Conservation (phyloP, 345 rosid species). For the Sapria himalayana region DNA sequence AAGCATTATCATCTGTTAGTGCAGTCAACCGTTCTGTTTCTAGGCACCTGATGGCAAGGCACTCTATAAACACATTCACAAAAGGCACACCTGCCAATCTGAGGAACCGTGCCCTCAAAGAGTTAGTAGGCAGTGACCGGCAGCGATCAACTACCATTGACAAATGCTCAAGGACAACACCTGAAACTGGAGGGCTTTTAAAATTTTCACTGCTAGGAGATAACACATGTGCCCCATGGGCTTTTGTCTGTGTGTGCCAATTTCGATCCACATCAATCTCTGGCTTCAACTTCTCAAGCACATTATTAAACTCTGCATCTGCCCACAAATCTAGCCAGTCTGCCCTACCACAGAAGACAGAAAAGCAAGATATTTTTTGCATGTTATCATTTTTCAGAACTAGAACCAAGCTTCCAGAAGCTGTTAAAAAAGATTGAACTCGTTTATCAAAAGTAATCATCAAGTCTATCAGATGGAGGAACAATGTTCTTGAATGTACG, state of each 20-base stretch:
- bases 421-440: slow-evolving; percentile 49
- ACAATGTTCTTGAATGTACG: slow-evolving; percentile 43
- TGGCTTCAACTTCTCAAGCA: slow-evolving; percentile 33
- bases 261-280: slow-evolving; percentile 41
- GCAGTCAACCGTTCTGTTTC: slow-evolving; percentile 95
- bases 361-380: slow-evolving; percentile 50
- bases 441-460: slow-evolving; percentile 74
- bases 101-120: slow-evolving; percentile 54
- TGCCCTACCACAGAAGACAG: slow-evolving; percentile 71
- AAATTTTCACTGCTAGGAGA: slow-evolving; percentile 42
- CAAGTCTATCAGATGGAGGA: slow-evolving; percentile 80
- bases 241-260: slow-evolving; percentile 44
- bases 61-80: slow-evolving; percentile 38
- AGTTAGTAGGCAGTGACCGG: slow-evolving; percentile 33
- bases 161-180: slow-evolving; percentile 26
- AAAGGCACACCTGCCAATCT: slow-evolving; percentile 44
- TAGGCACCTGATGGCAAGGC: slow-evolving; percentile 57
- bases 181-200: slow-evolving; percentile 47
- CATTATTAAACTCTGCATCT: slow-evolving; percentile 52
- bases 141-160: slow-evolving; percentile 51
- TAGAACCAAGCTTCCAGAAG: slow-evolving; percentile 55
- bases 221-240: slow-evolving; percentile 28
- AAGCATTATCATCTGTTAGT: slow-evolving; percentile 53
- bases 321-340: slow-evolving; percentile 95
- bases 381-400: slow-evolving; percentile 49